Evolutionary conservation across 352 stramenopile species (phyloP).

Genomic region (Phytophthora crassamura): DNA sequence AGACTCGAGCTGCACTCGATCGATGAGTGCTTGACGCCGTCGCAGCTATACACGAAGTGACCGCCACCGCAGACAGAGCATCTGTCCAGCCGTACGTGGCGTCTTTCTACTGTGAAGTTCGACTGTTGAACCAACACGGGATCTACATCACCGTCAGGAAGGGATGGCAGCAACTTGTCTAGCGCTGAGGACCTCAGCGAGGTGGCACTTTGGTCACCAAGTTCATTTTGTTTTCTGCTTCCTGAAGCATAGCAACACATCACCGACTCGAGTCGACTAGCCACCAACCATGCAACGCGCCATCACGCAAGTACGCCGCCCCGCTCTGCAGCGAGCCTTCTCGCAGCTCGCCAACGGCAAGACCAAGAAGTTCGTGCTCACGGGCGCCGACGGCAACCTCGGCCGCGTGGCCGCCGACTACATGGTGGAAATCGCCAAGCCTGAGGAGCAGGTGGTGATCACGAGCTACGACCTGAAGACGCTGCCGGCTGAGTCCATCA

Average conservation of each 20-base stretch:
- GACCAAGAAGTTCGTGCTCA: conserved; percentile 25
- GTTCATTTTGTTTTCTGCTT: conserved; percentile 5
- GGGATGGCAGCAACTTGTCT: too few species aligned
- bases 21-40: conserved; percentile 9
- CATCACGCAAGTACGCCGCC: conserved; percentile 4
- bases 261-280: too few species aligned
- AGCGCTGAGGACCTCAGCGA: not conserved
- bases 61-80: not conserved
- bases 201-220: not conserved
- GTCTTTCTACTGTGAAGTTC: too few species aligned
- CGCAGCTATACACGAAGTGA: not conserved
- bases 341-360: conserved; percentile 14
- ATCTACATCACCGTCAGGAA: too few species aligned
- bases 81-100: not conserved
- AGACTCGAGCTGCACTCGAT: conserved; percentile 2
- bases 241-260: not conserved
- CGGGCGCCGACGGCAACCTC: conserved; percentile 21
- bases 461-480: conserved; percentile 15
- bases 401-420: conserved; percentile 15
- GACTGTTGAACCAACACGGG: not conserved
- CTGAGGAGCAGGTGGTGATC: conserved; percentile 19
- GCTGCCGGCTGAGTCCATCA: conserved; percentile 14
- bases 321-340: conserved; percentile 5
- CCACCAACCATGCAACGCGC: conserved; percentile 9
- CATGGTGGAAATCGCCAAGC: conserved; percentile 13